phyloP scores from a whole-genome alignment of 2,329 filamentous ascomycete species.

The Trichoderma asperellum region DNA sequence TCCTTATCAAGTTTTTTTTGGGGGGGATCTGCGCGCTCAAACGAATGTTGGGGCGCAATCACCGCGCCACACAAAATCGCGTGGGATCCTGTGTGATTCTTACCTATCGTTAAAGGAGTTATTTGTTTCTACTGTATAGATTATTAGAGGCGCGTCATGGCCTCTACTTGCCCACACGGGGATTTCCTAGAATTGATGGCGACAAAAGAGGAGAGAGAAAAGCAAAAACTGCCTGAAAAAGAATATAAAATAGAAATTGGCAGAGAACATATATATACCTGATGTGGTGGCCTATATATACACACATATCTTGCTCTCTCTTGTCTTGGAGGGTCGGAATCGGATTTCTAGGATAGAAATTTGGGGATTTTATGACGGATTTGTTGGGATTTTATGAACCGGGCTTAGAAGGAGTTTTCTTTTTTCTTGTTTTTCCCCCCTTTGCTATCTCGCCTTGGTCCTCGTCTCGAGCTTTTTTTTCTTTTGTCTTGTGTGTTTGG shows the following conservation, averaged over 20 bases:
- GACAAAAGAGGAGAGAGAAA: slow-evolving; percentile 14
- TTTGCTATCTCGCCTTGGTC: background rate
- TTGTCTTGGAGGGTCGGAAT: slow-evolving; percentile 2
- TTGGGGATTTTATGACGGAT: slow-evolving; percentile 20
- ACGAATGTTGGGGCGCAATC: background rate
- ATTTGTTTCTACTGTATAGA: slow-evolving; percentile 21
- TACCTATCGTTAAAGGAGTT: slow-evolving; percentile 24
- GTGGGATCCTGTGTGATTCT: background rate
- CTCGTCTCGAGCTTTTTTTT: background rate
- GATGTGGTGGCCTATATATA: background rate
- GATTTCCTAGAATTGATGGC: slow-evolving; percentile 36
- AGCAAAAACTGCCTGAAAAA: background rate
- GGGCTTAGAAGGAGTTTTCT: slow-evolving; percentile 23
- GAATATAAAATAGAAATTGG: slow-evolving; percentile 10
- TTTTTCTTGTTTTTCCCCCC: background rate
- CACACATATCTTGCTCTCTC: background rate
- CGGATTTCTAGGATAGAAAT: slow-evolving; percentile 14
- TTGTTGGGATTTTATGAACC: slow-evolving; percentile 24
- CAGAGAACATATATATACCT: background rate
- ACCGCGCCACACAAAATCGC: background rate
- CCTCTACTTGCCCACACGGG: slow-evolving; percentile 56
- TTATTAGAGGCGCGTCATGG: slow-evolving; percentile 40
- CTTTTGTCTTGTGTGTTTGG: background rate
- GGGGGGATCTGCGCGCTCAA: background rate
- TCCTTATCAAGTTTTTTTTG: background rate